Base-by-base conservation (phyloP, 2,329 filamentous ascomycete species). In the Aspergillus aculeatus region DNA sequence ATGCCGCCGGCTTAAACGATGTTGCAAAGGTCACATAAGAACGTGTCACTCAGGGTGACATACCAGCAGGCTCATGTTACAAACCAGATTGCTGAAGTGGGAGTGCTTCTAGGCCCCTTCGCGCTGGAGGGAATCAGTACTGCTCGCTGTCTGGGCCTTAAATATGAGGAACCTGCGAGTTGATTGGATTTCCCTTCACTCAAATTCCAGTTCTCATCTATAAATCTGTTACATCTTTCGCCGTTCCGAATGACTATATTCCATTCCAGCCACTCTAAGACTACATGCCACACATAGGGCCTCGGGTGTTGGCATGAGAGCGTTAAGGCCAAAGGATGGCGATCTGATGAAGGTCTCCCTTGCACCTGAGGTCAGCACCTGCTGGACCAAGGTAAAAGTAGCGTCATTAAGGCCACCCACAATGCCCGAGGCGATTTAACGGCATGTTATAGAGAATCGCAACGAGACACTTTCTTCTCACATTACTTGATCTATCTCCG, bases 171-270 rank as follows among this genome's bases (percentile, higher is more conserved):
- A 65, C 89, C 91, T 69, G 89, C 89, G 7, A 84, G 84, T 68
- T 88, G 91, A 78, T 82, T 87, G 26, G 86, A 85, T 62, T 82
- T 91, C 77, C 83, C 89, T 1, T 81, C 89, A 60, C 90, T 90
- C 1, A 83, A 68, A 89, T 86, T 64, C 90, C 90, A 0, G 82
- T 92, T 10, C 76, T 93, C 19, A 93, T 93, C 75, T 88, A 86
- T 77, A 91, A 91, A 75, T 89, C 89, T 4, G 72, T 81, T 6
- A 90, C 89, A 2, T 79, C 89, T 0, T 80, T 92, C 24, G 73
- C 83, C 0, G 89, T 88, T 2, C 89, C 89, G 0, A 79, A 75
- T 2, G 86, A 89, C 66, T 79, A 86, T 1, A 88, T 92, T 55
- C 88, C 88, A 80, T 94, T 38, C 84, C 86, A 23, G 69, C 75